A percentile compares a stretch with the other conserved stretches of the same genome.
Evolutionary conservation across 1,139 yeast species (phyloP).

Genomic region (Wickerhamomyces sp.): DNA sequence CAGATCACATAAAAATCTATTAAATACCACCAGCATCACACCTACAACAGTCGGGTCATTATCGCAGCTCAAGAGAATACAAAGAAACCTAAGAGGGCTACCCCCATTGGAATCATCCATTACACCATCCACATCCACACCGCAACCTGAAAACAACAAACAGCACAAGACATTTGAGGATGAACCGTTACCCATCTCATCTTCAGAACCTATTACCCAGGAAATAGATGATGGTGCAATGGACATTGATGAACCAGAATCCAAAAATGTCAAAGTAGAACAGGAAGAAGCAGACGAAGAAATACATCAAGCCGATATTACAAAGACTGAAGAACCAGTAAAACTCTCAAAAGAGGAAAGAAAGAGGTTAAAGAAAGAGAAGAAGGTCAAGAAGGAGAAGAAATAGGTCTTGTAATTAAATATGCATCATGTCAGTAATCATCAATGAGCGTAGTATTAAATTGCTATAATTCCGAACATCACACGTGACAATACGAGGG

Average conservation of each 20-base stretch:
- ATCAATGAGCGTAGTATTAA: too few species aligned
- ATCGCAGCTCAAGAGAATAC: constrained; percentile 60
- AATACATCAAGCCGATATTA: too few species aligned
- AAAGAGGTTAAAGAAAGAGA: constrained; percentile 10
- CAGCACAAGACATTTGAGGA: constrained; percentile 20
- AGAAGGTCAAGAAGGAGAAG: constrained; percentile 1
- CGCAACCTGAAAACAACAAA: constrained; percentile 8
- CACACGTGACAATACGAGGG: too few species aligned
- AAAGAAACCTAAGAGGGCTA: constrained; percentile 65
- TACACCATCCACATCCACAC: constrained; percentile 8
- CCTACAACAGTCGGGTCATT: constrained; percentile 19
- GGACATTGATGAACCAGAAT: constrained; percentile 13
- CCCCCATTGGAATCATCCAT: constrained; percentile 41
- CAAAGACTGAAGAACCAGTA: too few species aligned
- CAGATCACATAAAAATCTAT: constrained; percentile 11
- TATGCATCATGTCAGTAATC: too few species aligned
- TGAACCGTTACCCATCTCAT: too few species aligned
- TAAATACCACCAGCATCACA: constrained; percentile 7
- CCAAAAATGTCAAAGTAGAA: constrained; percentile 10
- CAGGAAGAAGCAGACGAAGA: constrained; percentile 22
- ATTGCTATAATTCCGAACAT: too few species aligned
- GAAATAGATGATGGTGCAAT: constrained; percentile 20
- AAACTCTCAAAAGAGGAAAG: constrained; percentile 21
- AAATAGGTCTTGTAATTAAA: too few species aligned
- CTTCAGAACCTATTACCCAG: constrained; percentile 21